Evolutionary conservation across 805 yeast genomes (phyloP), one percentile per base, ranked within the genome.

Genomic region (Cyberlindnera amylophila): DNA sequence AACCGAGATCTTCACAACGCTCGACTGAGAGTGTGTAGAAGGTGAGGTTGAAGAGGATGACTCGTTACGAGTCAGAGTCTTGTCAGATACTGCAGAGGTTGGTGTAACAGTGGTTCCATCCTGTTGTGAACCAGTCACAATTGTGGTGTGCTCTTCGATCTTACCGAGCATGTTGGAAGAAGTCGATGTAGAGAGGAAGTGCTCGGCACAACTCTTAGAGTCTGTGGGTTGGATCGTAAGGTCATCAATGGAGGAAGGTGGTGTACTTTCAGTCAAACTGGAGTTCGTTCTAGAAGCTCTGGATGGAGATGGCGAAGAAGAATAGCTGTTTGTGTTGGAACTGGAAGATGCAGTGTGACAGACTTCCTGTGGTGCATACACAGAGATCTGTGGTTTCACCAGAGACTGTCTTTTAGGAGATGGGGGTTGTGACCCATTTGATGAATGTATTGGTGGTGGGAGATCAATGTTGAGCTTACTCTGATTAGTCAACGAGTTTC

Each of bases 241-340:
- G 32, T 58, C 62, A 35, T 58, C 62, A 18, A 57, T 50, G 8
- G 61, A 57, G 1, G 61, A 57, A 15, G 62, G 53, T 6, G 62
- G 62, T 6, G 62, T 55, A 18, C 52, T 53, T 17, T 58, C 62
- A 39, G 46, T 42, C 11, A 45, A 41, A 36, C 56, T 51, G 4
- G 54, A 52, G 30, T 50, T 54, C 11, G 59, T 45, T 38, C 59
- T 46, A 1, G 62, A 57, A 3, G 52, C 42, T 32, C 62, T 40
- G 2, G 59, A 57, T 15, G 61, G 58, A 8, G 56, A 50, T 21
- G 60, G 62, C 4, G 61, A 55, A 1, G 55, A 41, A 1, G 59
- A 55, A 17, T 29, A 36, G 18, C 44, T 40, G 37, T 34, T 38
- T 14, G 42, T 18, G 23, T 40, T 42, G 21, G 47, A 39, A 9